These are phyloP conservation scores for Cladosporium velox DNA, from an alignment of 2,329 filamentous ascomycete species.

Conservation along the genomic window DNA sequence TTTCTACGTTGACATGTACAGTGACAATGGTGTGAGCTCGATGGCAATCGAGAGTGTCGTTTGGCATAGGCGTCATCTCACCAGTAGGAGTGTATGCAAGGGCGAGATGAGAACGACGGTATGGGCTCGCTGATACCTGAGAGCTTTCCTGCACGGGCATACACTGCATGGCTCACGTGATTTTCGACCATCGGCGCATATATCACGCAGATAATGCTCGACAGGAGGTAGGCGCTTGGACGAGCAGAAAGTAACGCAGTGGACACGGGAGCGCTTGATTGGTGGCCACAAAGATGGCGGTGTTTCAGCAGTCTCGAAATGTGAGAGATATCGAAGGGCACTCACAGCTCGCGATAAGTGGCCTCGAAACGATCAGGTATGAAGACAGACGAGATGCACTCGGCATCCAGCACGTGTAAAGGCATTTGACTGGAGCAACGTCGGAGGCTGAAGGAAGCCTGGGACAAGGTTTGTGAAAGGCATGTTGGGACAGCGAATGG, in stretches of 20 bases:
- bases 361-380: background rate
- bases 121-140: background rate
- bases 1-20: background rate
- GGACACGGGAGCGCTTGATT: background rate
- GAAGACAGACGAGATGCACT: background rate
- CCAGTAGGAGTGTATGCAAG: too few species aligned
- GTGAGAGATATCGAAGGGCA: too few species aligned
- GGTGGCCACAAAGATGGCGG: too few species aligned
- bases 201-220: background rate
- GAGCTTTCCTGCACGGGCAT: background rate
- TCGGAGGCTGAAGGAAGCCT: background rate
- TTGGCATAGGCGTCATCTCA: background rate
- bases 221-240: background rate
- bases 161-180: background rate
- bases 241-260: background rate
- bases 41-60: background rate
- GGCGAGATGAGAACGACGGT: background rate
- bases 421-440: background rate
- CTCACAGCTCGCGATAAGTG: too few species aligned
- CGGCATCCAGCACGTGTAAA: background rate
- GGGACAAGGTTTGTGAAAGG: conserved; percentile 5
- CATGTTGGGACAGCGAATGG: background rate
- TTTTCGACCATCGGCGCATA: background rate
- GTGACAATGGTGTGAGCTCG: background rate
- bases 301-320: too few species aligned